Conservation (phyloP, 2,329 filamentous ascomycete species). For the Xylariomycetidae sp. region DNA sequence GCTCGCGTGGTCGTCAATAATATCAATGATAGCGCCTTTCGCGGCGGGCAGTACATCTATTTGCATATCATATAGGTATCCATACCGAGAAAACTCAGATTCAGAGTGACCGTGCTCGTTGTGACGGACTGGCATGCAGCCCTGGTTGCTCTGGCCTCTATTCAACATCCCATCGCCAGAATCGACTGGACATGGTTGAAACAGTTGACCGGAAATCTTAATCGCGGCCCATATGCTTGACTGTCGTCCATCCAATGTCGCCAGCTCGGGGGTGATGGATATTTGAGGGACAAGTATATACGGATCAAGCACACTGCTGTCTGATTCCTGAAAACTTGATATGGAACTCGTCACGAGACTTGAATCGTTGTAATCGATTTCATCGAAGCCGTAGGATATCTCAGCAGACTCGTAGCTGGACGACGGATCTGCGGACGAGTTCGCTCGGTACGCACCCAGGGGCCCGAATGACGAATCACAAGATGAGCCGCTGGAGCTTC, state of each 20-base stretch:
- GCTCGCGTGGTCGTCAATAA: slow-evolving; percentile 32
- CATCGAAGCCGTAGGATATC: slow-evolving; percentile 2
- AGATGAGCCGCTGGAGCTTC: slow-evolving; percentile 10
- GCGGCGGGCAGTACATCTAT: slow-evolving; percentile 40
- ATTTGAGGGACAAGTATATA: slow-evolving; percentile 39
- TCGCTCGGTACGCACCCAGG: slow-evolving; percentile 3
- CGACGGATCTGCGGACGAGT: neutral
- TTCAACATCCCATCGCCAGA: slow-evolving; percentile 1
- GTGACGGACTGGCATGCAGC: slow-evolving; percentile 12
- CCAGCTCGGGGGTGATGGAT: slow-evolving; percentile 37
- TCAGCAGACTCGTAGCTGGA: slow-evolving; percentile 5
- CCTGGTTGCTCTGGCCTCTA: slow-evolving; percentile 3
- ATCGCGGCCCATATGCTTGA: slow-evolving; percentile 44
- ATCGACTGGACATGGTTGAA: slow-evolving; percentile 14
- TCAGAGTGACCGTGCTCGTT: slow-evolving; percentile 12
- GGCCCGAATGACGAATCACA: slow-evolving; percentile 13
- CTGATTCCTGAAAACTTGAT: slow-evolving; percentile 25
- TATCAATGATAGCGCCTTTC: slow-evolving; percentile 38
- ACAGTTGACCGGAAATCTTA: slow-evolving; percentile 40
- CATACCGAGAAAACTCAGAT: slow-evolving; percentile 30
- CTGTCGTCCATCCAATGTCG: slow-evolving; percentile 27
- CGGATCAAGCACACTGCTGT: slow-evolving; percentile 14
- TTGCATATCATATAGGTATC: slow-evolving; percentile 44
- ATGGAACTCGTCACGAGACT: slow-evolving; percentile 12
- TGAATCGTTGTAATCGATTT: neutral